Percentiles rank a stretch among this genome's conserved stretches.
These are phyloP conservation scores for Starmerella etchellsii DNA, from an alignment of 805 yeast species.

Conservation along the genomic window DNA sequence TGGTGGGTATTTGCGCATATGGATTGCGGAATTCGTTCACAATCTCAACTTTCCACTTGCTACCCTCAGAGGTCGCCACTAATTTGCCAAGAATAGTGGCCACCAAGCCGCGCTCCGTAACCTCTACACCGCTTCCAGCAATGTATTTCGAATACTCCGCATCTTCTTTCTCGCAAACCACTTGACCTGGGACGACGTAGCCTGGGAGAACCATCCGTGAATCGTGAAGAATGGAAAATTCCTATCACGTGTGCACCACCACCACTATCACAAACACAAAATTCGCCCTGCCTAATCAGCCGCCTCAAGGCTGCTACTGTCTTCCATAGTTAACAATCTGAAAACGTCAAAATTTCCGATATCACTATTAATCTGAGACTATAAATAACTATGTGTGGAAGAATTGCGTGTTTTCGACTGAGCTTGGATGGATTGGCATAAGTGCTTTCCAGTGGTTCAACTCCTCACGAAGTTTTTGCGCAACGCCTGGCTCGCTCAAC, in stretches of 20 bases:
- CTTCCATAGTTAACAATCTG: no score
- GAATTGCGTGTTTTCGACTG: slow-evolving; percentile 73
- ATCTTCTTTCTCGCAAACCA: slow-evolving; percentile 42
- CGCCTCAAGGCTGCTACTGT: no score
- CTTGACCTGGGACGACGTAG: slow-evolving; percentile 68
- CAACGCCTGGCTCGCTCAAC: slow-evolving; percentile 44
- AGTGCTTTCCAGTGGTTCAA: slow-evolving; percentile 62
- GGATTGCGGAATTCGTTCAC: slow-evolving; percentile 22
- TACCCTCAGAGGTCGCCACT: slow-evolving; percentile 20
- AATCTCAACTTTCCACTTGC: slow-evolving; percentile 19
- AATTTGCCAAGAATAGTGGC: slow-evolving; percentile 57
- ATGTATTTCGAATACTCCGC: slow-evolving; percentile 32
- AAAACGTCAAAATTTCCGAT: no score
- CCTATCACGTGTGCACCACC: neutral
- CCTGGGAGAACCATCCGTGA: slow-evolving; percentile 29
- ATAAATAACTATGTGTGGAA: neutral
- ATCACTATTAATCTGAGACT: no score
- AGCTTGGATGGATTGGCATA: slow-evolving; percentile 74
- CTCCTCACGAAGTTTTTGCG: slow-evolving; percentile 76
- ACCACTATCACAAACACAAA: neutral
- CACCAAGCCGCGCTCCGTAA: slow-evolving; percentile 35
- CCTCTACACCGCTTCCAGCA: slow-evolving; percentile 54
- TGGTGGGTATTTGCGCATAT: slow-evolving; percentile 13
- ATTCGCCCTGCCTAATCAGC: no score
- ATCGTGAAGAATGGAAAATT: neutral